phyloP scores from a whole-genome alignment of 2,329 filamentous ascomycete genomes.

The Penicillium sp. region DNA sequence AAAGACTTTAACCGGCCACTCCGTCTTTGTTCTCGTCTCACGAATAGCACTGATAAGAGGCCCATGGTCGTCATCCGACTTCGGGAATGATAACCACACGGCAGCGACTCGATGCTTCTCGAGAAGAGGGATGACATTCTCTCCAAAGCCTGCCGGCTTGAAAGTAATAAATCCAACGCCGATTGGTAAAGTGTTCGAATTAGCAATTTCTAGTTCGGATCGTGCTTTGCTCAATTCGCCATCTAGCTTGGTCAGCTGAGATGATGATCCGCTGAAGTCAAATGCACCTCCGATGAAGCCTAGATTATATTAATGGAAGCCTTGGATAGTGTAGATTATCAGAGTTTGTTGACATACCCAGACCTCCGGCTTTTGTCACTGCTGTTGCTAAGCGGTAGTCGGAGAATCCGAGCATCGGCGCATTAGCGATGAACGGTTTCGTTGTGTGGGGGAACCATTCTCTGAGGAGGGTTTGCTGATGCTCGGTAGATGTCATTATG shows the following conservation, averaged over 20 bases:
- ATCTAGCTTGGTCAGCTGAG: conserved; percentile 15
- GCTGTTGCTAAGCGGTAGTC: conserved; percentile 14
- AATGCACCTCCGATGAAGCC: conserved; percentile 22
- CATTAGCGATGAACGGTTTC: conserved; percentile 21
- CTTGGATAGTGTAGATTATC: neutral
- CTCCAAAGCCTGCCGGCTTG: conserved; percentile 23
- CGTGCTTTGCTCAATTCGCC: conserved; percentile 10
- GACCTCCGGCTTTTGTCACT: conserved; percentile 17
- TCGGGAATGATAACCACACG: conserved; percentile 63
- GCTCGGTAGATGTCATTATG: neutral
- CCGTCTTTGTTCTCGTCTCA: conserved; percentile 27
- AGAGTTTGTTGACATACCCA: conserved; percentile 10
- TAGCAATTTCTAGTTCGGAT: conserved; percentile 1
- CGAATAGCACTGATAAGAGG: conserved; percentile 26
- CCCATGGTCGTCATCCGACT: conserved; percentile 36
- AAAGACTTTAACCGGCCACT: conserved; percentile 47
- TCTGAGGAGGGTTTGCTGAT: conserved; percentile 2
- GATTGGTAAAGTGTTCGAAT: conserved; percentile 42
- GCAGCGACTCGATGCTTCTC: conserved; percentile 52
- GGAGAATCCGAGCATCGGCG: conserved; percentile 22
- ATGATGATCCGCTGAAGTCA: conserved; percentile 13
- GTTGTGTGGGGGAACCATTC: conserved; percentile 17
- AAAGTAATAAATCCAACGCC: conserved; percentile 61
- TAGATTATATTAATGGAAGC: neutral
- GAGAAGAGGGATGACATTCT: conserved; percentile 48